Percentiles rank a stretch among this genome's conserved stretches.
Conservation (phyloP, 2,329 filamentous ascomycete genomes). For the Alternaria triticina region DNA sequence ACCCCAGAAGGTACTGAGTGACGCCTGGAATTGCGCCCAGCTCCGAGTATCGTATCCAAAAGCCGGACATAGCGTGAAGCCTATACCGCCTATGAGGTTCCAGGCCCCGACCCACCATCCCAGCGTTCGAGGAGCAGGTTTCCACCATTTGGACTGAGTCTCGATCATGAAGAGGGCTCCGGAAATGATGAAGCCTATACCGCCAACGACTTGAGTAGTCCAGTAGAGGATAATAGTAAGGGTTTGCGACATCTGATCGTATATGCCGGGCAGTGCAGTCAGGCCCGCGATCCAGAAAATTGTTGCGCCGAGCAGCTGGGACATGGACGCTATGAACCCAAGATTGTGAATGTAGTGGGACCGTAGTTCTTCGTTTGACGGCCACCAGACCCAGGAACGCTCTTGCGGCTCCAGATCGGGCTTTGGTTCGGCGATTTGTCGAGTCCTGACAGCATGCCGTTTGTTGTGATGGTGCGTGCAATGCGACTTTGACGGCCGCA, state of each 20-base stretch:
- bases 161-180: conserved; percentile 69
- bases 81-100: conserved; percentile 69
- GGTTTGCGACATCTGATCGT: conserved; percentile 56
- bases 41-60: conserved; percentile 41
- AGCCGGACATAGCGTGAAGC: conserved; percentile 60
- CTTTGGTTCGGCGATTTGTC: neutral
- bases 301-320: conserved; percentile 65
- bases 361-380: conserved; percentile 61
- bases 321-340: conserved; percentile 66
- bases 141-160: conserved; percentile 69
- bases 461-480: conserved; percentile 51
- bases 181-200: conserved; percentile 66
- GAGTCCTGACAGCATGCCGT: conserved; percentile 36
- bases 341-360: conserved; percentile 68
- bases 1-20: conserved; percentile 43
- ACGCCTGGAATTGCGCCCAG: conserved; percentile 44
- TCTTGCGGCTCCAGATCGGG: neutral
- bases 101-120: conserved; percentile 73
- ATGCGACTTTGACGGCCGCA: conserved; percentile 20
- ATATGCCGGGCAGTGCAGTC: conserved; percentile 64
- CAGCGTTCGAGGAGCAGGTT: conserved; percentile 61
- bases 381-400: conserved; percentile 64
- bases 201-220: conserved; percentile 68
- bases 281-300: conserved; percentile 71
- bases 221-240: conserved; percentile 65